phyloP scores from a whole-genome alignment of 139 green algal species.

The Picochlorum sp. region DNA sequence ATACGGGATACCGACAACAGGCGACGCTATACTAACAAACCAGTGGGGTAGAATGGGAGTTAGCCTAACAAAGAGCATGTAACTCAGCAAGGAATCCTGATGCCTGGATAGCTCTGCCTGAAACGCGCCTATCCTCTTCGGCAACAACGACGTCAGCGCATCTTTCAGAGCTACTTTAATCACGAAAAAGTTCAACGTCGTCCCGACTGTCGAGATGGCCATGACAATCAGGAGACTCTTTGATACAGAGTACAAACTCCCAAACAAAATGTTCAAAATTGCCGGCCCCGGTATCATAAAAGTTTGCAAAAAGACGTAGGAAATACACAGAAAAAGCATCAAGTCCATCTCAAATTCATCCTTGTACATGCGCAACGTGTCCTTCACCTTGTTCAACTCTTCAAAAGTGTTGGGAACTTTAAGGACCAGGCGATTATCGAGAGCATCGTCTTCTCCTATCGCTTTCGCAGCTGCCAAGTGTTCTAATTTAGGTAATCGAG shows the following conservation, averaged over 20 bases:
- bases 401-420: conserved; percentile 15
- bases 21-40: conserved; percentile 61
- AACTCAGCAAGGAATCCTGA: conserved; percentile 47
- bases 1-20: conserved; percentile 58
- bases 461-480: background rate
- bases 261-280: conserved; percentile 25
- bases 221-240: conserved; percentile 9
- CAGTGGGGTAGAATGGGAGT: conserved; percentile 44
- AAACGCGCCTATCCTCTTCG: conserved; percentile 18
- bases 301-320: conserved; percentile 43
- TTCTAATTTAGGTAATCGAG: conserved; percentile 5
- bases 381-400: conserved; percentile 16
- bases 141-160: conserved; percentile 16
- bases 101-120: conserved; percentile 26
- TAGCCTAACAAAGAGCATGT: conserved; percentile 65
- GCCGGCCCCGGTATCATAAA: conserved; percentile 30
- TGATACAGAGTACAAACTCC: conserved; percentile 22
- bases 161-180: conserved; percentile 20
- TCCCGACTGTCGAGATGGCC: conserved; percentile 11
- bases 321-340: conserved; percentile 23
- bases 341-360: conserved; percentile 26
- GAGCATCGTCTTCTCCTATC: background rate
- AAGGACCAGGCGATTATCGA: background rate
- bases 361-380: conserved; percentile 30
- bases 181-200: conserved; percentile 21